Conservation (phyloP, 2,329 filamentous ascomycete genomes). For the Dactylella cylindrospora region DNA sequence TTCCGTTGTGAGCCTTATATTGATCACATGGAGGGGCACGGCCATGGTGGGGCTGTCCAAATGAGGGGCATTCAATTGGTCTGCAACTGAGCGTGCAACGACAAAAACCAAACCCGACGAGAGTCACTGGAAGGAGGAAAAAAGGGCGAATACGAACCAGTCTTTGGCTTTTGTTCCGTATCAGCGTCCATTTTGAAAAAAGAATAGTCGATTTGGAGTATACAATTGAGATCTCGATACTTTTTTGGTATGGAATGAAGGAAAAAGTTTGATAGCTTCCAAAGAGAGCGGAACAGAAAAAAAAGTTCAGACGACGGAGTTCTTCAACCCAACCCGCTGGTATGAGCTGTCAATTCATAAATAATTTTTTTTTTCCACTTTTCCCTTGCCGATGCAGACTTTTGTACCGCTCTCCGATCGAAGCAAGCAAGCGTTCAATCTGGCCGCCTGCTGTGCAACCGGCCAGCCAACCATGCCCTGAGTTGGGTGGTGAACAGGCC, state of each 20-base stretch:
- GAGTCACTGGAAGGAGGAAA: not conserved
- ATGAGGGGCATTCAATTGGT: conserved; percentile 29
- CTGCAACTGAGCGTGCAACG: too few relatives aligned
- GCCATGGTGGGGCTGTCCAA: conserved; percentile 23
- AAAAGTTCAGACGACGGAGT: conserved; percentile 16
- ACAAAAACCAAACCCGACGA: not conserved
- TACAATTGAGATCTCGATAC: not conserved
- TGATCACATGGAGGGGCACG: conserved; percentile 39
- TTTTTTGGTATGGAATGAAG: not conserved
- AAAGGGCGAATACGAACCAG: conserved; percentile 22
- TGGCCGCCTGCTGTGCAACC: too few relatives aligned
- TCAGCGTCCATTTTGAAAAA: conserved; percentile 24
- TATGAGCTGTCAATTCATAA: not conserved
- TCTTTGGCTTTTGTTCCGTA: conserved; percentile 22
- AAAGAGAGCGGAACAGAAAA: too few relatives aligned
- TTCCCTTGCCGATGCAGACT: too few relatives aligned
- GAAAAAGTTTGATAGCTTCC: too few relatives aligned
- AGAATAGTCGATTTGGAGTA: not conserved
- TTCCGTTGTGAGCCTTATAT: conserved; percentile 12
- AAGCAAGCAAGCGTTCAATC: too few relatives aligned
- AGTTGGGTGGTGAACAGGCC: too few relatives aligned
- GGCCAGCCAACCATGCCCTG: too few relatives aligned
- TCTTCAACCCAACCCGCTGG: not conserved
- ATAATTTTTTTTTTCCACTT: not conserved
- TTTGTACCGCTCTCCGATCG: too few relatives aligned